Percentiles rank a stretch among this genome's conserved stretches.
phyloP scores from a whole-genome alignment of 1,284 basidiomycete genomes.

The Pisolithus thermaeus region DNA sequence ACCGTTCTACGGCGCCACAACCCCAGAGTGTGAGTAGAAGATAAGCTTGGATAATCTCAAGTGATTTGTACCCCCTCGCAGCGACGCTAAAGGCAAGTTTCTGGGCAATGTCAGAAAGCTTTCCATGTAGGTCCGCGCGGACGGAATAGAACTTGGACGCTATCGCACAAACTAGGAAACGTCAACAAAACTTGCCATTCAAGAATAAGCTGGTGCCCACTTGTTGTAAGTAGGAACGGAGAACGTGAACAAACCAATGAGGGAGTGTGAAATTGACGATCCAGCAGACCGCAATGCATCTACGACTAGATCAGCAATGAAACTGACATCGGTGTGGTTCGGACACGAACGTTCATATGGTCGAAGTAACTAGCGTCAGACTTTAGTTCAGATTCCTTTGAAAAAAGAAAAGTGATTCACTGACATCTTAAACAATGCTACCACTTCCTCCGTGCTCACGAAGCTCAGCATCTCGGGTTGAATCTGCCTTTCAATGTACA shows the following conservation, averaged over 20 bases:
- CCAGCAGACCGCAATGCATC: constrained; percentile 72
- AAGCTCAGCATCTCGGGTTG: constrained; percentile 90
- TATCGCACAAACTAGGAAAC: constrained; percentile 77
- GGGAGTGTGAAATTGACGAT: constrained; percentile 86
- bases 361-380: constrained; percentile 58
- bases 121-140: constrained; percentile 79
- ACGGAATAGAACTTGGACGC: constrained; percentile 86
- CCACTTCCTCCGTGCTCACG: constrained; percentile 77
- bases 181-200: constrained; percentile 6
- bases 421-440: constrained; percentile 89
- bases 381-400: constrained; percentile 8
- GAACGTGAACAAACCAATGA: constrained; percentile 87
- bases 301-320: constrained; percentile 26
- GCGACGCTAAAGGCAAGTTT: constrained; percentile 90
- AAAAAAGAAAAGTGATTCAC: constrained; percentile 26
- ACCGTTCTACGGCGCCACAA: constrained; percentile 87
- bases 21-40: constrained; percentile 80
- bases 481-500: constrained; percentile 86
- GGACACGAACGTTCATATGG: constrained; percentile 59
- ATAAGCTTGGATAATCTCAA: constrained; percentile 93
- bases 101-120: constrained; percentile 79
- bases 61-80: constrained; percentile 85
- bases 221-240: constrained; percentile 88
- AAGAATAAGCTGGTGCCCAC: constrained; percentile 43
- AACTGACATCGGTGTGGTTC: constrained; percentile 2